Percentiles rank a stretch among this genome's conserved stretches.
Evolutionary conservation across 2,329 filamentous ascomycete species (phyloP).

Genomic region (Botrytis byssoidea): DNA sequence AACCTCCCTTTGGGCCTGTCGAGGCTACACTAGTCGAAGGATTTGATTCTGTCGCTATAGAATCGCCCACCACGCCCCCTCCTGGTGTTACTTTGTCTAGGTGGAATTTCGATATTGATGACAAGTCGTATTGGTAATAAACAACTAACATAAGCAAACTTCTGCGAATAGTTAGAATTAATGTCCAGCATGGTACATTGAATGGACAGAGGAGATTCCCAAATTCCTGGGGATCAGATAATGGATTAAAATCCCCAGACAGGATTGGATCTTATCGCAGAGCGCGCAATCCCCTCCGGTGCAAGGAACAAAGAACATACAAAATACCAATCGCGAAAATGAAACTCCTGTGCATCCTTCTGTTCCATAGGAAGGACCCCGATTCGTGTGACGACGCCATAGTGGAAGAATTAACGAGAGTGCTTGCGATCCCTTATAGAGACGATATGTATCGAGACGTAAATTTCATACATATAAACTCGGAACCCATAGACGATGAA

Average conservation of each 20-base stretch:
- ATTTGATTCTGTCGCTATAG: background rate
- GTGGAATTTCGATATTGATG: conserved; percentile 5
- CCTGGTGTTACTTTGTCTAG: conserved; percentile 4
- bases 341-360: conserved; percentile 12
- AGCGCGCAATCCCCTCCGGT: background rate
- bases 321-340: conserved; percentile 13
- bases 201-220: background rate
- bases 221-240: background rate
- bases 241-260: background rate
- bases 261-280: background rate
- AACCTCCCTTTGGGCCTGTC: background rate
- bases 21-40: background rate
- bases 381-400: background rate
- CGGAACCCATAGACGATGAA: background rate
- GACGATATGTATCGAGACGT: background rate
- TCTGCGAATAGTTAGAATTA: conserved; percentile 4
- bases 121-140: conserved; percentile 9
- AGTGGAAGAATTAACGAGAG: background rate
- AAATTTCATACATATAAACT: background rate
- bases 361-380: background rate
- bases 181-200: background rate
- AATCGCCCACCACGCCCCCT: background rate
- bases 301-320: conserved; percentile 7
- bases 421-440: background rate
- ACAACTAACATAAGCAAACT: background rate